phyloP scores from a whole-genome alignment of 148 eudicot genomes.

The Fagopyrum homotropicum region DNA sequence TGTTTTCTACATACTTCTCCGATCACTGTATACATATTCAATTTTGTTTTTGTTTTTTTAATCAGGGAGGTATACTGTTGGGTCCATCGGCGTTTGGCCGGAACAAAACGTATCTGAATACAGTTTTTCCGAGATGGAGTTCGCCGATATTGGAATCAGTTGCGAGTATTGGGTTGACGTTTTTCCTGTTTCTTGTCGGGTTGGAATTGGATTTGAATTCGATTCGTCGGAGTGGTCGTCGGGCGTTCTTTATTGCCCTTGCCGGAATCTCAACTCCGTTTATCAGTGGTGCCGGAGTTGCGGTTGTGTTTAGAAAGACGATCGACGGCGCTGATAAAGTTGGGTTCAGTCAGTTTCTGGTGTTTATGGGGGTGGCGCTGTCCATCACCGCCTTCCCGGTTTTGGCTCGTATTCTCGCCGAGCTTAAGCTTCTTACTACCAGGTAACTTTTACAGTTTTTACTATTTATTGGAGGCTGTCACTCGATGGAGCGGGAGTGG shows the following conservation, averaged over 20 bases:
- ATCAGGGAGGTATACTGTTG: conserved; percentile 47
- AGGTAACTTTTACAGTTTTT: background rate
- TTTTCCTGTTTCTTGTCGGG: conserved; percentile 43
- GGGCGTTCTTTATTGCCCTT: conserved; percentile 31
- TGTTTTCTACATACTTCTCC: too few relatives aligned
- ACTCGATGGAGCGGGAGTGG: too few relatives aligned
- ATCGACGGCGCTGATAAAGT: conserved; percentile 19
- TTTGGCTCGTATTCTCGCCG: conserved; percentile 40
- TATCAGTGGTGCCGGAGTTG: conserved; percentile 24
- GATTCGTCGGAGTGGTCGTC: conserved; percentile 28
- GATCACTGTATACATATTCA: too few relatives aligned
- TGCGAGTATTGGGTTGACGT: conserved; percentile 45
- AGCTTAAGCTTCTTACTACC: conserved; percentile 46
- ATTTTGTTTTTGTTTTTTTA: background rate
- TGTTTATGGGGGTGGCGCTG: conserved; percentile 49
- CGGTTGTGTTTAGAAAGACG: conserved; percentile 18
- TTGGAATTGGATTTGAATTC: conserved; percentile 40
- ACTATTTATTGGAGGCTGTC: too few relatives aligned
- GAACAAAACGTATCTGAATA: conserved; percentile 18
- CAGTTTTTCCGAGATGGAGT: conserved; percentile 37
- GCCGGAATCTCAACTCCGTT: conserved; percentile 44
- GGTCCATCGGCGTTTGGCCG: conserved; percentile 52
- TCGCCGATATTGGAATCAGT: conserved; percentile 39
- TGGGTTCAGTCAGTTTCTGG: conserved; percentile 22
- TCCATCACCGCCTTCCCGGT: conserved; percentile 51